A percentile compares a stretch with the other conserved stretches of the same genome.
Evolutionary conservation across 768 basidiomycete genomes (phyloP).

Genomic region (Leccinum ochraceum): DNA sequence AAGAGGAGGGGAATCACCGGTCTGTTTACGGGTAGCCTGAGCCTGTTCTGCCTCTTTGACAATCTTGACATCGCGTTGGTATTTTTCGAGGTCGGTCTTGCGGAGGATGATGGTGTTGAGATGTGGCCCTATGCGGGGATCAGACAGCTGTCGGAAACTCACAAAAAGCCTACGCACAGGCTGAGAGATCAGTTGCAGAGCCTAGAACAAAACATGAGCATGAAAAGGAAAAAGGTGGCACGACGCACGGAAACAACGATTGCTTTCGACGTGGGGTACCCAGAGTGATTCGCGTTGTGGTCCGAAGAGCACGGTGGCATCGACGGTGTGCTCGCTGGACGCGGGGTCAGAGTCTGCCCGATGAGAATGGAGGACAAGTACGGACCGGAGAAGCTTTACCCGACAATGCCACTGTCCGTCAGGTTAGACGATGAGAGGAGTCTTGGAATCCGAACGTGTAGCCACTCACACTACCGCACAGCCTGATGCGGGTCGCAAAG

Average conservation of each 20-base stretch:
- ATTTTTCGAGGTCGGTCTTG: constrained; percentile 18
- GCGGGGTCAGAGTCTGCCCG: neutral
- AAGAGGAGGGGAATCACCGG: neutral
- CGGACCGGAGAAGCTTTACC: constrained; percentile 21
- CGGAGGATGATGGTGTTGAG: constrained; percentile 14
- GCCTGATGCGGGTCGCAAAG: constrained; percentile 46
- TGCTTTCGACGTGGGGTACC: constrained; percentile 27
- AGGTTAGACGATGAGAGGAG: neutral
- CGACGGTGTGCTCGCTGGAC: constrained; percentile 17
- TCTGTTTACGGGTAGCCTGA: neutral
- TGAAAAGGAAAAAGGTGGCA: neutral
- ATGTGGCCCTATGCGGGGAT: constrained; percentile 22
- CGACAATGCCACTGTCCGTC: constrained; percentile 22
- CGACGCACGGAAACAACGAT: constrained; percentile 23
- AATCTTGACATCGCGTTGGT: neutral
- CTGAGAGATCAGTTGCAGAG: too few relatives aligned
- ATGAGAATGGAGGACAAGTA: neutral
- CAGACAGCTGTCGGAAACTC: neutral
- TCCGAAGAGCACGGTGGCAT: neutral
- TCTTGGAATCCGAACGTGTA: neutral
- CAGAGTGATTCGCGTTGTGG: constrained; percentile 7
- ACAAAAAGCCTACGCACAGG: neutral
- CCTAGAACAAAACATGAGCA: neutral
- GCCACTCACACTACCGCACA: constrained; percentile 44
- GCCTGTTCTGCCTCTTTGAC: constrained; percentile 2